Percentiles rank a stretch among this genome's conserved stretches.
Conservation (phyloP, 768 basidiomycete species). For the Tricholoma flavovirens region DNA sequence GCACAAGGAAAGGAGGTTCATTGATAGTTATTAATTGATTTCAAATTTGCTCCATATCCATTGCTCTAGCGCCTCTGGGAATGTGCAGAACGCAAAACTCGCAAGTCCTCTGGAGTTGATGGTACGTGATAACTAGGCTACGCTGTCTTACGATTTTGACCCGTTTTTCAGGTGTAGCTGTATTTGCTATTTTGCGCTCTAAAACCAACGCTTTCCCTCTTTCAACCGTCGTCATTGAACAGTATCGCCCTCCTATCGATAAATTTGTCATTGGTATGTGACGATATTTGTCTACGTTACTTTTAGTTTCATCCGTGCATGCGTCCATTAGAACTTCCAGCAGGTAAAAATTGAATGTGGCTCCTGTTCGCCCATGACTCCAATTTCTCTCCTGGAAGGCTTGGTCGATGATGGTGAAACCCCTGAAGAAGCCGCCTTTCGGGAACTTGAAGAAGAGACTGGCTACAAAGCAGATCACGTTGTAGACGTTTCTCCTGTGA, state of each 20-base stretch:
- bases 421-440: constrained; percentile 71
- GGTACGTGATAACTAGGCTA: constrained; percentile 41
- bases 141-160: not conserved
- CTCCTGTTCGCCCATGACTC: not conserved
- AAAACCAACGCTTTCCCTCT: constrained; percentile 63
- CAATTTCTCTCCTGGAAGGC: constrained; percentile 34
- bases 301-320: not conserved
- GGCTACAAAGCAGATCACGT: constrained; percentile 70
- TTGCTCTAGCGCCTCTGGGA: constrained; percentile 75
- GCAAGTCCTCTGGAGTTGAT: constrained; percentile 73
- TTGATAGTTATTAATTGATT: not conserved
- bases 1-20: constrained; percentile 67
- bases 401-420: constrained; percentile 84
- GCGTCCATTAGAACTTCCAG: constrained; percentile 29
- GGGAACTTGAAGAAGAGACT: constrained; percentile 92
- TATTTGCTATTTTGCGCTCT: constrained; percentile 76
- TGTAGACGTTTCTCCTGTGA: constrained; percentile 53
- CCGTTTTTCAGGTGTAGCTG: constrained; percentile 62
- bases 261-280: constrained; percentile 64
- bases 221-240: constrained; percentile 84
- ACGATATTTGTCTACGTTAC: not conserved
- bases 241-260: constrained; percentile 85
- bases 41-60: constrained; percentile 3
- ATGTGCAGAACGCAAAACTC: constrained; percentile 77
- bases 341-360: constrained; percentile 19